Conservation (phyloP, 2,329 filamentous ascomycete species). For the Canariomyces notabilis region DNA sequence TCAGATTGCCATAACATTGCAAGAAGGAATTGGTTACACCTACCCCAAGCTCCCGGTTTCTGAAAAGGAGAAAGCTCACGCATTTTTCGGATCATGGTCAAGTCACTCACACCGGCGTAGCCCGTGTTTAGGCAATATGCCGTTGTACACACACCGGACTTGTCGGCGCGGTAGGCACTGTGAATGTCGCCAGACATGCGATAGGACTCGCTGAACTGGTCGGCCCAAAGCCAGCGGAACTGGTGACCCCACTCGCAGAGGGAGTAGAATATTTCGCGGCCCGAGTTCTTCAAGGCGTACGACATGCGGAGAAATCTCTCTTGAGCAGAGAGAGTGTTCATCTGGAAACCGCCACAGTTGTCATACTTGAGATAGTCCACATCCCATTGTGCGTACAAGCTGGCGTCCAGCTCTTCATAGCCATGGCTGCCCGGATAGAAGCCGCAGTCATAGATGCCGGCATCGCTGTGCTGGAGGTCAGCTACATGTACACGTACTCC, state of each 20-base stretch:
- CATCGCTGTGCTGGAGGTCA: too few relatives aligned
- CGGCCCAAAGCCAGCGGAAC: conserved; percentile 46
- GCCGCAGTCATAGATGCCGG: conserved; percentile 43
- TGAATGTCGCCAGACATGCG: conserved; percentile 42
- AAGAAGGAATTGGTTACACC: too few relatives aligned
- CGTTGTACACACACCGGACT: too few relatives aligned
- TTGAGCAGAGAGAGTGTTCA: too few relatives aligned
- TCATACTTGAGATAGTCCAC: conserved; percentile 58
- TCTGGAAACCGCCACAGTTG: conserved; percentile 43
- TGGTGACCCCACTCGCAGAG: conserved; percentile 52
- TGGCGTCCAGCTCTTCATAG: conserved; percentile 53
- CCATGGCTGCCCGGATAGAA: conserved; percentile 53
- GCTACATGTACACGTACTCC: too few relatives aligned
- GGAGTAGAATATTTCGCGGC: conserved; percentile 44
- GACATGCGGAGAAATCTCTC: conserved; percentile 38
- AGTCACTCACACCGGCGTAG: too few relatives aligned
- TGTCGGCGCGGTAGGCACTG: too few relatives aligned
- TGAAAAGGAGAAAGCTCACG: too few relatives aligned
- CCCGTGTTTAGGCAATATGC: too few relatives aligned
- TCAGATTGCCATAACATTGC: too few relatives aligned
- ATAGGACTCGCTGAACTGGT: conserved; percentile 42
- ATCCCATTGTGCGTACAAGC: conserved; percentile 53
- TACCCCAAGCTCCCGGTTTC: too few relatives aligned
- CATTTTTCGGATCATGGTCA: too few relatives aligned
- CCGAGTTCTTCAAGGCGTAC: conserved; percentile 42